A percentile compares a stretch with the other conserved stretches of the same genome.
Conservation (phyloP, 2,329 filamentous ascomycete genomes). For the Chaetomium sp. region DNA sequence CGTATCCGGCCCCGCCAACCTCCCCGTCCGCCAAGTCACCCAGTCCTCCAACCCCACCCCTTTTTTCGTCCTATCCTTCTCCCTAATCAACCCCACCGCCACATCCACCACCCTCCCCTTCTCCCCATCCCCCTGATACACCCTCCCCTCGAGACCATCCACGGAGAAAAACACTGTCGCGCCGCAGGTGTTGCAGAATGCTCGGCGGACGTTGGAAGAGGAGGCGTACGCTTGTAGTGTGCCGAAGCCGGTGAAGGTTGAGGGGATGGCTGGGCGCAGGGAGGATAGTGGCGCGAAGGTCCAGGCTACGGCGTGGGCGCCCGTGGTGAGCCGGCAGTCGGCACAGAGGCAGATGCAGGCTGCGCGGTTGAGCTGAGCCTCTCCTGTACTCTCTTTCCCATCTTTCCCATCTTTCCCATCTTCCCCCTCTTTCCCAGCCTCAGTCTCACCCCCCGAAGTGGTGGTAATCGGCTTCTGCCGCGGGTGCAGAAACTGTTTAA, state of each 20-base stretch:
- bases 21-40: slow-evolving; percentile 39
- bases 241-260: slow-evolving; percentile 30
- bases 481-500: too few relatives aligned
- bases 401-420: too few relatives aligned
- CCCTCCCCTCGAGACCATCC: slow-evolving; percentile 22
- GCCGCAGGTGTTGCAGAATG: slow-evolving; percentile 42
- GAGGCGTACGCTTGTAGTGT: slow-evolving; percentile 39
- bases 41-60: slow-evolving; percentile 36
- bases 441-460: too few relatives aligned
- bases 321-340: slow-evolving; percentile 39
- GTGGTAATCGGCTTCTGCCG: too few relatives aligned
- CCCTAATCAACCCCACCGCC: slow-evolving; percentile 38
- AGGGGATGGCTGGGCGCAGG: slow-evolving; percentile 32
- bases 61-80: slow-evolving; percentile 33
- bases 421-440: too few relatives aligned
- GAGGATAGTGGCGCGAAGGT: slow-evolving; percentile 33
- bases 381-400: too few relatives aligned
- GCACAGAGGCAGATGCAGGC: slow-evolving; percentile 37
- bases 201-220: slow-evolving; percentile 33
- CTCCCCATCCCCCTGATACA: slow-evolving; percentile 18
- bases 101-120: slow-evolving; percentile 35
- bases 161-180: slow-evolving; percentile 37
- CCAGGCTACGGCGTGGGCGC: slow-evolving; percentile 39
- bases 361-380: slow-evolving; percentile 34
- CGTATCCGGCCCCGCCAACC: slow-evolving; percentile 29